Evolutionary conservation across 371 early-diverging fungal species (phyloP).

Genomic region (Nematocida ironsii): DNA sequence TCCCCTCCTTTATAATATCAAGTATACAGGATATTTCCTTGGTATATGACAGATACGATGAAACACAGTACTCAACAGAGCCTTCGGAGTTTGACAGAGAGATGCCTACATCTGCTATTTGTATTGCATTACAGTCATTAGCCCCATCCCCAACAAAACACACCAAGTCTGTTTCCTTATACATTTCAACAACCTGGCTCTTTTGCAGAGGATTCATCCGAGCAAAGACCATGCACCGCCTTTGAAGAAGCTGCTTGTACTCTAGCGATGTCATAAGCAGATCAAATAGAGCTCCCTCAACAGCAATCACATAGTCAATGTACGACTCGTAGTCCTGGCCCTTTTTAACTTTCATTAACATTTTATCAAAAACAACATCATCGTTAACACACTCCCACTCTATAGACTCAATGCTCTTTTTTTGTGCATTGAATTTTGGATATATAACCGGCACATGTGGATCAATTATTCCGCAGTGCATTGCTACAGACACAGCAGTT

Average conservation of each 20-base stretch:
- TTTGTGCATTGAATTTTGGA: slow-evolving; percentile 58
- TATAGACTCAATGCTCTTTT: slow-evolving; percentile 43
- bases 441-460: slow-evolving; percentile 64
- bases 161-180: slow-evolving; percentile 41
- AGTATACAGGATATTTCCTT: slow-evolving; percentile 84
- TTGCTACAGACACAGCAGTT: slow-evolving; percentile 90
- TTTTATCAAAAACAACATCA: slow-evolving; percentile 67
- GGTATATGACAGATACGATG: slow-evolving; percentile 84
- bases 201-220: slow-evolving; percentile 98
- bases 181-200: slow-evolving; percentile 62
- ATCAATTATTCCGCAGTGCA: slow-evolving; percentile 79
- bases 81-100: slow-evolving; percentile 92
- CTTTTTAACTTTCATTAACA: slow-evolving; percentile 60
- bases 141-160: slow-evolving; percentile 90
- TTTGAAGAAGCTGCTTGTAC: slow-evolving; percentile 73
- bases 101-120: slow-evolving; percentile 91
- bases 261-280: slow-evolving; percentile 55
- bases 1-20: slow-evolving; percentile 86
- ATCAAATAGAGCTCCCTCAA: slow-evolving; percentile 69
- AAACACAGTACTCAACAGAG: slow-evolving; percentile 74
- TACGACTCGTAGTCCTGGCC: slow-evolving; percentile 61
- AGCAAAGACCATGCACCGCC: slow-evolving; percentile 75
- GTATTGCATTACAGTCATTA: slow-evolving; percentile 96
- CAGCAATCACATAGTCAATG: slow-evolving; percentile 66
- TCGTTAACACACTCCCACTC: slow-evolving; percentile 68